A percentile compares a stretch with the other conserved stretches of the same genome.
Evolutionary conservation across 1,284 basidiomycete species (phyloP).

Genomic region (Ceratobasidium theobromae): DNA sequence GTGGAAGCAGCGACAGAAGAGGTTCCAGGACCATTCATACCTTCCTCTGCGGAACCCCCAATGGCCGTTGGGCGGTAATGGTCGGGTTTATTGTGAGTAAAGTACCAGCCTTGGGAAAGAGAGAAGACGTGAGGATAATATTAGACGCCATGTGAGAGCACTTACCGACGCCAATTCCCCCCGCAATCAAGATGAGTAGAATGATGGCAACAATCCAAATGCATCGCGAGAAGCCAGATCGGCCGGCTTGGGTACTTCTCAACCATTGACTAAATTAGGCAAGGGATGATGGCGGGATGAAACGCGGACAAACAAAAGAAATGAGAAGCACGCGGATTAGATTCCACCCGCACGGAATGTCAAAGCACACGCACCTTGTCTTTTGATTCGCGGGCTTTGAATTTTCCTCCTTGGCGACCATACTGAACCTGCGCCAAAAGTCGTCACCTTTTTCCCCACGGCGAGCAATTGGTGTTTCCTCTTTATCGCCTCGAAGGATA

Average conservation of each 20-base stretch:
- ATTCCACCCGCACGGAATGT: conserved; percentile 30
- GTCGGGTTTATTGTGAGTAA: conserved; percentile 53
- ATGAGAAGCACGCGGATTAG: conserved; percentile 11
- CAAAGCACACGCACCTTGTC: conserved; percentile 49
- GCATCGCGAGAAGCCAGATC: conserved; percentile 58
- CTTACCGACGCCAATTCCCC: conserved; percentile 56
- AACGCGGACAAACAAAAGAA: conserved; percentile 11
- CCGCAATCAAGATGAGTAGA: conserved; percentile 57
- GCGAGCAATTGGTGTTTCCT: conserved; percentile 63
- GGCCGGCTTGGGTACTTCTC: conserved; percentile 57
- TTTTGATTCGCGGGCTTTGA: conserved; percentile 48
- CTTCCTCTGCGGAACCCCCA: conserved; percentile 64
- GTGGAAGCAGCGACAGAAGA: background rate
- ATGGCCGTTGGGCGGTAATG: conserved; percentile 59
- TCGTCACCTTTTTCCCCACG: conserved; percentile 72
- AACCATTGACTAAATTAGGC: conserved; percentile 60
- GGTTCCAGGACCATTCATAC: conserved; percentile 30
- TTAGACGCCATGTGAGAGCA: background rate
- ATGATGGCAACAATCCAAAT: conserved; percentile 66
- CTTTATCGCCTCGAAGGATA: conserved; percentile 67
- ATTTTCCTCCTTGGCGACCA: conserved; percentile 70
- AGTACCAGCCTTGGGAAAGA: conserved; percentile 46
- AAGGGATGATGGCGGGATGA: conserved; percentile 1
- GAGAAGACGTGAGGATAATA: background rate
- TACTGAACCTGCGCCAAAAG: conserved; percentile 82